A percentile compares a stretch with the other conserved stretches of the same genome.
Evolutionary conservation across 495 filamentous ascomycete genomes (phyloP).

Genomic region (Hyaloscypha hepaticicola): DNA sequence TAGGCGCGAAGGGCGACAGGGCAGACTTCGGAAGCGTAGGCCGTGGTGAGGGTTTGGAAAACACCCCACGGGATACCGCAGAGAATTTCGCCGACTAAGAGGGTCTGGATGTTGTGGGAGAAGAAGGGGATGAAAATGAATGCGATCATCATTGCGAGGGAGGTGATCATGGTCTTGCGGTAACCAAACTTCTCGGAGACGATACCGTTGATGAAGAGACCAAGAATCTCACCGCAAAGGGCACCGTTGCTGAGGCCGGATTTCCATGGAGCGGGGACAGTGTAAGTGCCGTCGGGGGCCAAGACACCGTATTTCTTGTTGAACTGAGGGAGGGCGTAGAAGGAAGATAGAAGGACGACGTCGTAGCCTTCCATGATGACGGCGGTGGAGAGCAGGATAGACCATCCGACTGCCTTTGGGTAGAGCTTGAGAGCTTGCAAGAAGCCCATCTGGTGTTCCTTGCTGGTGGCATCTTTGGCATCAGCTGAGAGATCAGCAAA

Average conservation of each 20-base stretch:
- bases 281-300: slow-evolving; percentile 52
- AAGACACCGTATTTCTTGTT: slow-evolving; percentile 64
- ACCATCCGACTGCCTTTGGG: slow-evolving; percentile 57
- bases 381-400: slow-evolving; percentile 54
- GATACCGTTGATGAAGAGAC: slow-evolving; percentile 69
- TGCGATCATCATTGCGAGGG: slow-evolving; percentile 57
- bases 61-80: slow-evolving; percentile 37
- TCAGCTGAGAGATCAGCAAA: slow-evolving; percentile 16
- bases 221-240: slow-evolving; percentile 66
- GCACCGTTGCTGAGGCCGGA: slow-evolving; percentile 68
- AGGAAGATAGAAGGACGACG: slow-evolving; percentile 53
- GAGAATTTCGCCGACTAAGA: slow-evolving; percentile 50
- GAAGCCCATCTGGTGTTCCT: slow-evolving; percentile 53
- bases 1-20: slow-evolving; percentile 64
- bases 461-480: slow-evolving; percentile 33
- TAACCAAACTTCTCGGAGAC: slow-evolving; percentile 67
- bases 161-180: slow-evolving; percentile 59
- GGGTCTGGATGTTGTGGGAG: slow-evolving; percentile 61
- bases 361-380: slow-evolving; percentile 67
- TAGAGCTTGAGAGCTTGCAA: slow-evolving; percentile 49
- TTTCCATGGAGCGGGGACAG: slow-evolving; percentile 72
- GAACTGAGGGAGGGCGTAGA: slow-evolving; percentile 56
- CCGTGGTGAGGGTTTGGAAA: slow-evolving; percentile 64
- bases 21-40: slow-evolving; percentile 68
- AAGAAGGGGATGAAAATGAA: slow-evolving; percentile 77